Base-by-base conservation (phyloP, 1,139 yeast genomes). In the Suhomyces bokatorum region DNA sequence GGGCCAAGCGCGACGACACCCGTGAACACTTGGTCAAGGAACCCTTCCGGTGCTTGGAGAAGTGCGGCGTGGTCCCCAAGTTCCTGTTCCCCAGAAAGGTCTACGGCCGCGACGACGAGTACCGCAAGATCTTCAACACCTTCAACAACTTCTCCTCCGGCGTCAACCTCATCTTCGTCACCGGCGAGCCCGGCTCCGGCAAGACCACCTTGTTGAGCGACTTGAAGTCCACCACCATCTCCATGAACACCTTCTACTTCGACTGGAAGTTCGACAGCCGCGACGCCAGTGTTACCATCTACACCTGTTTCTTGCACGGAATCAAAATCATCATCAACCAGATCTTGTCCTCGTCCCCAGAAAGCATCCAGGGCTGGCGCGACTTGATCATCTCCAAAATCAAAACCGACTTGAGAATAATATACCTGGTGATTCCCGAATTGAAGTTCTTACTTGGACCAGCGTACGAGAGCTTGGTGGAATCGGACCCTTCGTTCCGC, bases 131-230 rank as follows among this genome's bases (percentile, higher is more conserved):
- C 7, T 59, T 59, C 27, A 55, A 61, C 1, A 50, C 56, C 3
- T 65, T 67, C 46, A 62, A 67, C 20, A 47, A 39, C 46, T 54
- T 37, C 50, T 53, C 32, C 43, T 51, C 29, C 47, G 64, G 57
- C 49, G 60, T 56, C 50, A 66, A 68, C 46, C 49, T 70, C 13
- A 51, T 75, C 1, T 54, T 77, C 12, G 57, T 78, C 9, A 53
- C 63, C 1, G 83, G 83, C 6, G 67, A 63, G n/a, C 54, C 73
- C 0, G 84, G 83, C 0, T 57, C 67, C 4, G 84, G 83, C 4
- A 78, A 77, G 55, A 64, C 81, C 0, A 59, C 75, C 4, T 51
- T 78, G 6, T 56, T 78, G n/a, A 63, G 64, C 27, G 79, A 75
- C 37, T 53, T 78, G 36, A 70, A 67, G 44, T 62, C 70, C 5